These are phyloP conservation scores for Vitis hybrid DNA, from an alignment of 177 flowering plant genomes.

Conservation along the genomic window DNA sequence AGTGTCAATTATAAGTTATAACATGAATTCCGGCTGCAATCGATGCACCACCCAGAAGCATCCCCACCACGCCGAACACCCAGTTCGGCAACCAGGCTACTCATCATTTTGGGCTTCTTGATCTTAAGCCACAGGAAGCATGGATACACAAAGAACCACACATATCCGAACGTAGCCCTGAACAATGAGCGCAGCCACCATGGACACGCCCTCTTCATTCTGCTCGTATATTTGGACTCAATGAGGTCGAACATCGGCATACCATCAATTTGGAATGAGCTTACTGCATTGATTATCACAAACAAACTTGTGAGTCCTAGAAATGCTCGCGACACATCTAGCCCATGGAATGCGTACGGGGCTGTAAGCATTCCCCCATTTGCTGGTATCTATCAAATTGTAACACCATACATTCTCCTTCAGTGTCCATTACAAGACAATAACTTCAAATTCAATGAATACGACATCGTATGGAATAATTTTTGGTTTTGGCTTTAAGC, in stretches of 20 bases:
- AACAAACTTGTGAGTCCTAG: constrained; percentile 30
- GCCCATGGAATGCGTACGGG: constrained; percentile 18
- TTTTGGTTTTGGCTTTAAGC: too few relatives aligned
- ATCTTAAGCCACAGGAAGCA: constrained; percentile 79
- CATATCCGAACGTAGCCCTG: constrained; percentile 33
- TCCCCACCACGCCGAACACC: constrained; percentile 52
- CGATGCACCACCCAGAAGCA: constrained; percentile 32
- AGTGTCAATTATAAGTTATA: constrained; percentile 15
- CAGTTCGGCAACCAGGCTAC: constrained; percentile 61
- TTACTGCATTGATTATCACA: constrained; percentile 28
- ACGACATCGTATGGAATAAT: too few relatives aligned
- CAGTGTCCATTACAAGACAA: too few relatives aligned
- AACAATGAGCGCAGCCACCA: constrained; percentile 39
- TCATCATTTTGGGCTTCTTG: constrained; percentile 46
- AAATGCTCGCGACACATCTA: constrained; percentile 15
- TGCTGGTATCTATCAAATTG: constrained; percentile 30
- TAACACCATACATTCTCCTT: too few relatives aligned
- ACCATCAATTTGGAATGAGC: constrained; percentile 52
- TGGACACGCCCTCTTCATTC: constrained; percentile 13
- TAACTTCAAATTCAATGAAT: too few relatives aligned
- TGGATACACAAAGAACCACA: constrained; percentile 49
- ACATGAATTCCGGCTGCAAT: constrained; percentile 2
- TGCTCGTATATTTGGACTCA: too few relatives aligned
- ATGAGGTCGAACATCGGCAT: constrained; percentile 55
- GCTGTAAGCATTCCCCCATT: constrained; percentile 36